A percentile compares a stretch with the other conserved stretches of the same genome.
phyloP scores from a whole-genome alignment of 331 rosid species.

The Ulmus americana region DNA sequence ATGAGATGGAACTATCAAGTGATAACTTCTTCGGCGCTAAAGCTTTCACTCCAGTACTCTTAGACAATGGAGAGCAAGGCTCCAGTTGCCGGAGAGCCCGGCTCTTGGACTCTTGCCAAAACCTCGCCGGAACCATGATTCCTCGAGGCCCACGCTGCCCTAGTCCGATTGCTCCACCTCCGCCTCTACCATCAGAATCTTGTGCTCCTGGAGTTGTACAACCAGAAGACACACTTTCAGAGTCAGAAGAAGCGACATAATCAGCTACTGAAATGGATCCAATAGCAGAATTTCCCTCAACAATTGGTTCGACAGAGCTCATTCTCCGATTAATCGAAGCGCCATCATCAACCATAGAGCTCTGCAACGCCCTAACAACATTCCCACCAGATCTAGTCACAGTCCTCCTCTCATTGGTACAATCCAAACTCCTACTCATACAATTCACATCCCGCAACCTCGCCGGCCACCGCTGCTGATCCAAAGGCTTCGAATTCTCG shows the following conservation, averaged over 20 bases:
- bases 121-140: constrained; percentile 58
- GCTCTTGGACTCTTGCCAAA: constrained; percentile 59
- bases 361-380: constrained; percentile 60
- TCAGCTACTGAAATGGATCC: constrained; percentile 45
- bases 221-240: constrained; percentile 68
- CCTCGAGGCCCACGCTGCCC: constrained; percentile 43
- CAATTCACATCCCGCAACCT: constrained; percentile 38
- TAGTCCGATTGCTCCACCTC: constrained; percentile 20
- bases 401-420: constrained; percentile 35
- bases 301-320: constrained; percentile 31
- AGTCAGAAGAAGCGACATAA: constrained; percentile 48
- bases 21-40: constrained; percentile 32
- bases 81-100: constrained; percentile 45
- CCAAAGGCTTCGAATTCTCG: constrained; percentile 49
- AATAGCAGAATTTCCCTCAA: constrained; percentile 29
- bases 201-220: constrained; percentile 38
- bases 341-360: constrained; percentile 37
- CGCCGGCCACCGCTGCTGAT: constrained; percentile 73
- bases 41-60: constrained; percentile 37
- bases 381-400: constrained; percentile 37
- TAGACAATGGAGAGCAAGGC: constrained; percentile 35
- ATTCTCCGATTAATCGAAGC: constrained; percentile 30
- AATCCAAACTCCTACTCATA: constrained; percentile 55
- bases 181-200: constrained; percentile 20
- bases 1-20: constrained; percentile 46